Conservation (phyloP, 2,329 filamentous ascomycete genomes). For the Penicillium freii region DNA sequence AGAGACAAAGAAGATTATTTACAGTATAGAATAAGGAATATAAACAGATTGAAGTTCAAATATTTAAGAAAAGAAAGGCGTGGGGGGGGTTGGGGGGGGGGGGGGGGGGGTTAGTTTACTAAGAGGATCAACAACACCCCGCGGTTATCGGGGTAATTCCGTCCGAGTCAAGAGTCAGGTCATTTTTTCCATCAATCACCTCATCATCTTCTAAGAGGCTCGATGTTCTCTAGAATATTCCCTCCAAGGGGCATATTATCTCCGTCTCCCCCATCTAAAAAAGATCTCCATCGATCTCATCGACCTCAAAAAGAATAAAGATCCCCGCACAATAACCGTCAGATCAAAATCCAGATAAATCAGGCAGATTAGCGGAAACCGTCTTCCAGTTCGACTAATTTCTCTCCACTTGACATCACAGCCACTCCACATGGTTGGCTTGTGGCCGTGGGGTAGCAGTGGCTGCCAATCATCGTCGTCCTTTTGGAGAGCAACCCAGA, state of each 20-base stretch:
- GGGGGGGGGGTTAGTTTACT: neutral
- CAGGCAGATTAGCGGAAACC: slow-evolving; percentile 8
- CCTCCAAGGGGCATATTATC: neutral
- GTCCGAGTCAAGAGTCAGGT: neutral
- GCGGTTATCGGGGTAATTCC: slow-evolving; percentile 8
- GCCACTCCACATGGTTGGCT: slow-evolving; percentile 6
- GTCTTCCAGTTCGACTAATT: slow-evolving; percentile 2
- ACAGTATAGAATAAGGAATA: neutral
- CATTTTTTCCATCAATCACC: slow-evolving; percentile 26
- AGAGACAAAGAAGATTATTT: neutral
- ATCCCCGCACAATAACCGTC: neutral
- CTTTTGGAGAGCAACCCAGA: slow-evolving; percentile 3
- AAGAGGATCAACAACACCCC: slow-evolving; percentile 9
- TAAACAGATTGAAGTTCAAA: neutral
- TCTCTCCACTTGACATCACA: slow-evolving; percentile 11
- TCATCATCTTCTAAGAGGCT: neutral
- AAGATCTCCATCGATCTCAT: neutral
- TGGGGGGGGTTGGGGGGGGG: neutral
- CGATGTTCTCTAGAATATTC: neutral
- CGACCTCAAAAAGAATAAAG: neutral
- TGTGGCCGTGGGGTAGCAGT: neutral
- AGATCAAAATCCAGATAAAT: neutral
- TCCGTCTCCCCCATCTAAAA: neutral
- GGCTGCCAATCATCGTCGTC: slow-evolving; percentile 10
- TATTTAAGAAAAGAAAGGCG: neutral